Evolutionary conservation across 2,329 filamentous ascomycete genomes (phyloP).

Genomic region (Fusarium humuli): DNA sequence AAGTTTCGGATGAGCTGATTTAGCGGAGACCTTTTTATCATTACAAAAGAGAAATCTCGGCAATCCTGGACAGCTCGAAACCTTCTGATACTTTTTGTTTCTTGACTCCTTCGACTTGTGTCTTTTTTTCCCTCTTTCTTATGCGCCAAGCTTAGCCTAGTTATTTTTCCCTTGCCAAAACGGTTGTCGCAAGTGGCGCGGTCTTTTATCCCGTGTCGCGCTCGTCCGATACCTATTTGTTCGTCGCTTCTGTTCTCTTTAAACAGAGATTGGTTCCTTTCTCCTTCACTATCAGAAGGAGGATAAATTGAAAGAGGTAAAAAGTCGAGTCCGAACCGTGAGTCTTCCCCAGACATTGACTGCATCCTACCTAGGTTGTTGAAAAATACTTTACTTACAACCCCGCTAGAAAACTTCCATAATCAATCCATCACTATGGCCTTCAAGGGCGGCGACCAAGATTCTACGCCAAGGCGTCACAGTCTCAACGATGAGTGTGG

Average conservation of each 20-base stretch:
- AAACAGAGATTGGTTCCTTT: background rate
- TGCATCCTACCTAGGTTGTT: background rate
- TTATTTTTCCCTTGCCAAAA: constrained; percentile 5
- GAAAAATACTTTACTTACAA: background rate
- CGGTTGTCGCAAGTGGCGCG: constrained; percentile 30
- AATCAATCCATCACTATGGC: constrained; percentile 16
- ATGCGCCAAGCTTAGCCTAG: constrained; percentile 37
- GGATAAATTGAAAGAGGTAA: background rate
- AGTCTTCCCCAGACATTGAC: background rate
- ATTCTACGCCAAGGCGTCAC: constrained; percentile 28
- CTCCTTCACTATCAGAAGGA: background rate
- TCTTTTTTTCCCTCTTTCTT: background rate
- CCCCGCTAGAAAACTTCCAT: background rate
- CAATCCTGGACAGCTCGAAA: background rate
- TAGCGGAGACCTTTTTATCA: constrained; percentile 2
- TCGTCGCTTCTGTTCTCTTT: constrained; percentile 11
- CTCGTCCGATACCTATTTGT: constrained; percentile 1
- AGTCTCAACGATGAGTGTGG: constrained; percentile 37
- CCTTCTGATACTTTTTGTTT: constrained; percentile 10
- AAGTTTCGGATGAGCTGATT: constrained; percentile 35
- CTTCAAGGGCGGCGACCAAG: constrained; percentile 17
- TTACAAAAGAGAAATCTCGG: constrained; percentile 6
- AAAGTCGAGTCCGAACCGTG: background rate
- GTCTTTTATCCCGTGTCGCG: constrained; percentile 10
- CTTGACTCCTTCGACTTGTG: background rate